Base-by-base conservation (phyloP, 257 asterid species). In the Solanum arcanum region DNA sequence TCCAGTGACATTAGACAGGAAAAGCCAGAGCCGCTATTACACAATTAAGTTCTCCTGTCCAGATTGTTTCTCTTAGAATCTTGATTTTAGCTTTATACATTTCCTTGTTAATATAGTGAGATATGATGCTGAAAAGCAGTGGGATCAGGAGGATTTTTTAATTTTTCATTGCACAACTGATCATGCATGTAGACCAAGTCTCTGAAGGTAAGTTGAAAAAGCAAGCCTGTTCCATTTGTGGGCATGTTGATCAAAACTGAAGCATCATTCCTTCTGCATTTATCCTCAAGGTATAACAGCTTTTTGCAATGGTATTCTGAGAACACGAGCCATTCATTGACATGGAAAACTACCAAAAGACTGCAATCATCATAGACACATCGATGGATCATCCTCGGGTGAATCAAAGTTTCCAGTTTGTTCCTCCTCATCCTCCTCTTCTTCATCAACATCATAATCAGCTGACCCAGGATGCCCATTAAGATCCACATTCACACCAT, bases 391-490 rank as follows among this genome's bases (percentile, higher is more conserved):
- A 31, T 80, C 84, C 86, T 88, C 87, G 27, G 86, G 85, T 44
- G 86, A 86, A 56, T 86, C 86, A 56, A 49, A 75, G 68, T 86
- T 76, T 21, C 70, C 46, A 59, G 87, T 69, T 75, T 46, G 83
- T 35, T 64, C 88, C 60, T 88, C 92, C 47, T 90, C 91, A 15
- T 89, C 91, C 27, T 85, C 93, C 7, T 91, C 89, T 12, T 88
- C 92, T 18, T 84, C 91, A 4, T 89, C 89, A 82, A 93, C 95
- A 31, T 95, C 97, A 70, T 92, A 92, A 86, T 91, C 98, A 7
- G 90, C 91, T 25, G 94, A 91, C 66, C 95, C 96, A 12, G 99
- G 99, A 69, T 88, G 95, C 59, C 98, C 99, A 78, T 95, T 94
- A 44, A 95, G 98, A 93, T 96, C 98, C 83, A 97, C 95, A 44